Percentiles rank a stretch among this genome's conserved stretches.
Evolutionary conservation across 2,329 filamentous ascomycete species (phyloP).

Genomic region (Leptosphaerulina australis): DNA sequence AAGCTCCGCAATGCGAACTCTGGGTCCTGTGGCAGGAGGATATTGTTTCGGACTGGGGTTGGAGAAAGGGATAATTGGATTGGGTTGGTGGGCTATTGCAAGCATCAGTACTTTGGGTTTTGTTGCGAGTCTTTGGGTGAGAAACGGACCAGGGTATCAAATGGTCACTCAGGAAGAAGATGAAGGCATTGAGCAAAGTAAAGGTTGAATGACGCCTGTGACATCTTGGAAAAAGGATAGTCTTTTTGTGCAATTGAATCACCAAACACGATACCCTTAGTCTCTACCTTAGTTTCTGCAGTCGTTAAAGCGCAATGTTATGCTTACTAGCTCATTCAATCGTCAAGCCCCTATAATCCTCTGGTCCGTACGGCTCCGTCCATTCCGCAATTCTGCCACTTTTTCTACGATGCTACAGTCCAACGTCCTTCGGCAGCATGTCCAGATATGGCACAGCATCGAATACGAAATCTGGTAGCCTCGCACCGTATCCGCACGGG

Average conservation of each 20-base stretch:
- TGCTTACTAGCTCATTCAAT: slow-evolving; percentile 56
- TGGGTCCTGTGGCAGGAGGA: slow-evolving; percentile 62
- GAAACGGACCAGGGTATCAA: slow-evolving; percentile 4
- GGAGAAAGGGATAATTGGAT: slow-evolving; percentile 60
- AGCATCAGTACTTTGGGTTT: slow-evolving; percentile 8
- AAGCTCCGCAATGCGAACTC: slow-evolving; percentile 59
- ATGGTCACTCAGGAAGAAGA: slow-evolving; percentile 1
- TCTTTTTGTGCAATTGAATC: no score
- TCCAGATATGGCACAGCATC: slow-evolving; percentile 78
- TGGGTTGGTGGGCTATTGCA: slow-evolving; percentile 63
- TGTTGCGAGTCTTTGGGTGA: slow-evolving; percentile 14
- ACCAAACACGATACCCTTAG: neutral
- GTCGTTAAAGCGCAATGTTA: slow-evolving; percentile 17
- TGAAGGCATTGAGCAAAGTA: neutral
- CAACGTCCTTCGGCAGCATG: slow-evolving; percentile 47
- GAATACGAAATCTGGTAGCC: slow-evolving; percentile 74
- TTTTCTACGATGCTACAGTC: slow-evolving; percentile 13
- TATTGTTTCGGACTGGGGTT: slow-evolving; percentile 62
- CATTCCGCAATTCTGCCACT: slow-evolving; percentile 7
- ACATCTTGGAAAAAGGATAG: neutral
- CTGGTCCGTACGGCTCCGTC: slow-evolving; percentile 60
- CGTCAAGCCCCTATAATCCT: slow-evolving; percentile 62
- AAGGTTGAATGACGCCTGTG: neutral
- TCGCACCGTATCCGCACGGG: slow-evolving; percentile 67
- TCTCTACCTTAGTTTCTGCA: neutral